A percentile compares a stretch with the other conserved stretches of the same genome.
These are phyloP conservation scores for Triticum monococcum DNA, from an alignment of 176 grass and related monocot genomes.

Conservation along the genomic window DNA sequence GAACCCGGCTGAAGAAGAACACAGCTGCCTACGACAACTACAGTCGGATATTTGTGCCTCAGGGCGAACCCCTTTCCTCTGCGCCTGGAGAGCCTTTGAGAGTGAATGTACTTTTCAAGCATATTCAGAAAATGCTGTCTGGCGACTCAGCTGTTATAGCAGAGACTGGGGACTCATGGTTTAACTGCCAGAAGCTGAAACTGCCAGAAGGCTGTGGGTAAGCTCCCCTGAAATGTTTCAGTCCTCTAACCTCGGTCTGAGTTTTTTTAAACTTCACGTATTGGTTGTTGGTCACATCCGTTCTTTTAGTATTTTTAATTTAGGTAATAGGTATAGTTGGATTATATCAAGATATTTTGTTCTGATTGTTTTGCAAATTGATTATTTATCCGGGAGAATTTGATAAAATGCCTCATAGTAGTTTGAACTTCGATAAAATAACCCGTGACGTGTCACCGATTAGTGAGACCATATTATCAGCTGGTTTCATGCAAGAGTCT, in stretches of 20 bases:
- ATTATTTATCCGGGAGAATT: not conserved
- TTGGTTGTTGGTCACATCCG: not conserved
- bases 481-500: not conserved
- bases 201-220: slow-evolving; percentile 61
- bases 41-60: slow-evolving; percentile 43
- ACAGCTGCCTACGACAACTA: slow-evolving; percentile 52
- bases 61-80: slow-evolving; percentile 31
- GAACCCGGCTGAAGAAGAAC: slow-evolving; percentile 46
- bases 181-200: slow-evolving; percentile 63
- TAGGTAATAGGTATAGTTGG: not conserved
- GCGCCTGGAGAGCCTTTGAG: slow-evolving; percentile 46
- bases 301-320: not conserved
- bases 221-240: slow-evolving; percentile 4
- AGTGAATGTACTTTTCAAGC: slow-evolving; percentile 60
- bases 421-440: not conserved
- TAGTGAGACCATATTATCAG: not conserved
- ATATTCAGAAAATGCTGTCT: slow-evolving; percentile 46
- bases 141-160: slow-evolving; percentile 35
- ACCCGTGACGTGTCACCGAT: not conserved
- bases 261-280: not conserved
- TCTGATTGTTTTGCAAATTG: not conserved
- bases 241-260: not conserved
- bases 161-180: slow-evolving; percentile 69
- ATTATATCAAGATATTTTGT: not conserved
- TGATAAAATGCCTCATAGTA: not conserved